Evolutionary conservation across 306 rosid genomes (phyloP), one percentile per base, ranked within the genome.

Genomic region (Quercus engelmannii): DNA sequence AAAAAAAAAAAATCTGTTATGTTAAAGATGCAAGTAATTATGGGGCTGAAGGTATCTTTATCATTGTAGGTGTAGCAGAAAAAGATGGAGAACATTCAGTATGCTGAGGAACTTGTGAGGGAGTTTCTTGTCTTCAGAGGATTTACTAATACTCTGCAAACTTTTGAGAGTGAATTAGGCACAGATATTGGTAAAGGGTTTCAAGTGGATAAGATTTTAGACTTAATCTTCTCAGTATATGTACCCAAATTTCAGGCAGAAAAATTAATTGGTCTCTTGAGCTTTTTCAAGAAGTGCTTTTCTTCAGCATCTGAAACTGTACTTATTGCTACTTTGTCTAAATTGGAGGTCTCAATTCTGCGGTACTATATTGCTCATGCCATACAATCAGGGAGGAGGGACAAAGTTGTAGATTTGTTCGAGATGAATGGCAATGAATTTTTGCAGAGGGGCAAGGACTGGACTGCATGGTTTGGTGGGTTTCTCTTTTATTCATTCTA

Each of bases 401-500:
- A 92, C 64, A 92, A 87, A 58, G 97, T 92, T 75, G 83, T 87
- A 0, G 98, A 92, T 54, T 92, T 92, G 52, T 89, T 86, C 54
- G 78, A 84, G 17, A 33, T 85, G 78, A 67, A 85, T 78, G 99
- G 99, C 84, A 74, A 87, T 77, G 92, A 91, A 13, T 80, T 92
- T 84, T 69, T 92, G 83, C 94, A 89, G 59, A 81, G 85, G 69
- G 81, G 86, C n/a, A 85, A 84, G 59, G 94, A 91, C 52, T 95
- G 98, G 97, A 84, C 88, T 79, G 87, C 87, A 13, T 95, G 99
- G 99, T 95, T 95, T 83, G 98, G 97, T 95, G 90, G 81, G 99
- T 83, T 78, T 65, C 65, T 78, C 69, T 20, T 51, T 75, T 62
- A 15, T 25, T 63, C 54, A 55, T 72, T 64, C 25, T 75, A 3